Conservation (phyloP, 2,329 filamentous ascomycete species). For the Neospermospora avenae region DNA sequence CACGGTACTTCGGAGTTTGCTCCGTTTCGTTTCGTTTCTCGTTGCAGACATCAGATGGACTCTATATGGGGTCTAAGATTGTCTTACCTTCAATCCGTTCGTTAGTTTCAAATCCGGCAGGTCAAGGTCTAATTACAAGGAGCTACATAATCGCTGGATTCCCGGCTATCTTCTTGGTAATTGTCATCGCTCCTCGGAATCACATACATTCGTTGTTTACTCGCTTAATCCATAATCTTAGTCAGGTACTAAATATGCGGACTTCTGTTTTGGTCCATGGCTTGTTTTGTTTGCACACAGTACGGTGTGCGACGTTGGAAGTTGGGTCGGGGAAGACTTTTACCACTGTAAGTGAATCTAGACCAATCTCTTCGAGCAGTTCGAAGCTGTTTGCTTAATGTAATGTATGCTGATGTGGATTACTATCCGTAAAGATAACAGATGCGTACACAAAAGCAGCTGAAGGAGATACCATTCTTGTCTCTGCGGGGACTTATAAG, state of each 20-base stretch:
- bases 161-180: neutral
- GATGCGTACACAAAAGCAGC: constrained; percentile 32
- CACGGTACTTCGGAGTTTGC: no score
- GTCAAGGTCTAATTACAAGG: neutral
- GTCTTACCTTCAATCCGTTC: no score
- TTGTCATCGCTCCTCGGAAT: neutral
- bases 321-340: constrained; percentile 19
- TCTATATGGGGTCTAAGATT: no score
- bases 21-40: no score
- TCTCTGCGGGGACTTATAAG: constrained; percentile 51
- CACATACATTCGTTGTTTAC: neutral
- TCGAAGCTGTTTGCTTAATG: neutral
- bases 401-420: neutral
- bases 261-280: neutral
- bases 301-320: constrained; percentile 12
- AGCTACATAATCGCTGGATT: neutral
- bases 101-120: neutral
- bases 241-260: neutral
- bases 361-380: neutral
- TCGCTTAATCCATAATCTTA: neutral
- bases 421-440: constrained; percentile 12
- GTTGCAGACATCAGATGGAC: no score
- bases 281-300: neutral
- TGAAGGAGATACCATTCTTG: constrained; percentile 49
- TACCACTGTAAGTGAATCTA: constrained; percentile 11